phyloP scores from a whole-genome alignment of 306 rosid species.

The Cucurbita argyrosperma region DNA sequence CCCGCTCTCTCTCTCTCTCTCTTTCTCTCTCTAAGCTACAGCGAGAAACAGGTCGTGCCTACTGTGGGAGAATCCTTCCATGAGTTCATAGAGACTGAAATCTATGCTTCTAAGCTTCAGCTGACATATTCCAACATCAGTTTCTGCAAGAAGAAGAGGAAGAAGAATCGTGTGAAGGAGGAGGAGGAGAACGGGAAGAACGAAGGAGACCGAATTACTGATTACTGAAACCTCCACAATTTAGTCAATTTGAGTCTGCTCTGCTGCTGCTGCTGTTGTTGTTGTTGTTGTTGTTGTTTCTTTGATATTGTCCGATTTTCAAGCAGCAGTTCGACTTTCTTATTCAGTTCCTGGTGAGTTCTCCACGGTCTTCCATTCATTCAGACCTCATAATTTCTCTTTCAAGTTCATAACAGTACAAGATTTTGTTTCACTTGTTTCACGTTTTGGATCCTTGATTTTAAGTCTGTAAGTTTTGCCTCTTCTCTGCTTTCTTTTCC shows the following conservation, averaged over 20 bases:
- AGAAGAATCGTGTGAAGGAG: too few relatives aligned
- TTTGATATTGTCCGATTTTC: not conserved
- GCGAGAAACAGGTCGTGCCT: conserved; percentile 23
- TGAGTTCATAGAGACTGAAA: conserved; percentile 18
- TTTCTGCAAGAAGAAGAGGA: not conserved
- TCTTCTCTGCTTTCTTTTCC: conserved; percentile 2
- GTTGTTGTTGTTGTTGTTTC: not conserved
- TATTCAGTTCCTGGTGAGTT: not conserved
- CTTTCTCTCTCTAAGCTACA: conserved; percentile 16
- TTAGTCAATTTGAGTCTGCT: not conserved
- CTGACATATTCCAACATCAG: not conserved
- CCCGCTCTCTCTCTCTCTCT: conserved; percentile 43
- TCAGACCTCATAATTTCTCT: not conserved
- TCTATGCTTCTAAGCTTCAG: conserved; percentile 29
- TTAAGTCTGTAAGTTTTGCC: conserved; percentile 8
- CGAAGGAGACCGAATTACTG: too few relatives aligned
- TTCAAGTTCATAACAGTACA: not conserved
- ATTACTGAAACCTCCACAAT: not conserved
- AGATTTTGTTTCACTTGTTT: not conserved
- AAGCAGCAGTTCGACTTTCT: not conserved
- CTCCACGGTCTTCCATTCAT: not conserved
- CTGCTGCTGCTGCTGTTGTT: too few relatives aligned
- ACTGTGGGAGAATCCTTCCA: conserved; percentile 17
- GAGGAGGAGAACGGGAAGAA: too few relatives aligned
- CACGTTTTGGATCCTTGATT: conserved; percentile 40